A percentile compares a stretch with the other conserved stretches of the same genome.
Conservation (phyloP, 345 rosid species). For the Acer negundo region DNA sequence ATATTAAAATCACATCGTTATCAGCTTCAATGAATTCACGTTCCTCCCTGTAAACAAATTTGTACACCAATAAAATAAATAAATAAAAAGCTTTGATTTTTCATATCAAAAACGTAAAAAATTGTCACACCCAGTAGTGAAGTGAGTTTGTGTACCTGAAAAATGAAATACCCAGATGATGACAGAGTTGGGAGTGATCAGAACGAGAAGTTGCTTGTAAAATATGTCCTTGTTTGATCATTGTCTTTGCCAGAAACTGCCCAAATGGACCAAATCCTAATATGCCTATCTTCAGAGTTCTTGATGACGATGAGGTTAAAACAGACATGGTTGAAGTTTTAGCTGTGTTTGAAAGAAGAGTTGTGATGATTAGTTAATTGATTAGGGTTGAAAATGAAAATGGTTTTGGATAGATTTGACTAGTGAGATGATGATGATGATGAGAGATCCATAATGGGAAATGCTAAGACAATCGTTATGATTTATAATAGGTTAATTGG, state of each 20-base stretch:
- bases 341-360: no score
- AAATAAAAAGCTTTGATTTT: not conserved
- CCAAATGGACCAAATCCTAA: slow-evolving; percentile 62
- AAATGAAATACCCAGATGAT: slow-evolving; percentile 37
- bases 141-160: slow-evolving; percentile 32
- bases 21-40: slow-evolving; percentile 38
- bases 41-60: slow-evolving; percentile 29
- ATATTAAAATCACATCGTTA: slow-evolving; percentile 52
- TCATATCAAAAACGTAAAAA: no score
- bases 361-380: no score
- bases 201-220: slow-evolving; percentile 50
- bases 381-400: no score
- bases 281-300: slow-evolving; percentile 42
- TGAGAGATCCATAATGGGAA: no score
- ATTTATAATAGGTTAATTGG: no score
- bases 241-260: slow-evolving; percentile 54
- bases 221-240: slow-evolving; percentile 53
- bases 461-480: no score
- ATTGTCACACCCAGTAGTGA: not conserved
- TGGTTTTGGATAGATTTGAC: no score
- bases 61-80: no score
- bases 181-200: slow-evolving; percentile 43
- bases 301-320: slow-evolving; percentile 17
- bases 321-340: slow-evolving; percentile 21
- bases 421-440: no score